Conservation (phyloP, 2,329 filamentous ascomycete genomes). For the Aspergillus awamori region DNA sequence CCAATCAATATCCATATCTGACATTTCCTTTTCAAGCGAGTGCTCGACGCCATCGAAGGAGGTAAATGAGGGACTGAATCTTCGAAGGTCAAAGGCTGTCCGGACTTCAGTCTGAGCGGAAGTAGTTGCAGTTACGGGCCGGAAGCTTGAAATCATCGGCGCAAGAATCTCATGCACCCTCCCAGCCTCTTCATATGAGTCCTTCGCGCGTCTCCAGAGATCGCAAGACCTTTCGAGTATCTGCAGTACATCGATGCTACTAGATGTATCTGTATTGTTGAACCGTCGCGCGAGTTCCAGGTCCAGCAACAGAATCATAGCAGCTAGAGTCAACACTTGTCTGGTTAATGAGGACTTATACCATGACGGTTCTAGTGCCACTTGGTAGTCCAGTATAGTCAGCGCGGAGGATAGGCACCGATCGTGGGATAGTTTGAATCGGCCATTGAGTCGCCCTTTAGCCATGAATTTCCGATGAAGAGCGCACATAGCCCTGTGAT, state of each 20-base stretch:
- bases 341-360: constrained; percentile 11
- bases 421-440: constrained; percentile 4
- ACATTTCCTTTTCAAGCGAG: neutral
- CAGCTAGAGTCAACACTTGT: constrained; percentile 9
- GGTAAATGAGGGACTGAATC: neutral
- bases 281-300: neutral
- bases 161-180: neutral
- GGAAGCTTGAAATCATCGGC: constrained; percentile 1
- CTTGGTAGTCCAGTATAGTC: neutral
- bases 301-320: constrained; percentile 13
- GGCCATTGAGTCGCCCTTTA: neutral
- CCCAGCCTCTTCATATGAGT: neutral
- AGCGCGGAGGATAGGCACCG: constrained; percentile 9
- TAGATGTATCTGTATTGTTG: neutral
- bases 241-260: neutral
- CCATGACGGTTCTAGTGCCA: constrained; percentile 2
- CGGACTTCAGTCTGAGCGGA: neutral
- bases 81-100: neutral
- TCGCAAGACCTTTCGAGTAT: neutral
- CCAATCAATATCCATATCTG: constrained; percentile 11
- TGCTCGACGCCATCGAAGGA: neutral
- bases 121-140: too few species aligned
- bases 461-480: constrained; percentile 11
- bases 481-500: constrained; percentile 11
- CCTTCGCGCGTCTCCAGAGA: neutral